Base-by-base conservation (phyloP, 805 yeast genomes). In the Kazachstania viticola region DNA sequence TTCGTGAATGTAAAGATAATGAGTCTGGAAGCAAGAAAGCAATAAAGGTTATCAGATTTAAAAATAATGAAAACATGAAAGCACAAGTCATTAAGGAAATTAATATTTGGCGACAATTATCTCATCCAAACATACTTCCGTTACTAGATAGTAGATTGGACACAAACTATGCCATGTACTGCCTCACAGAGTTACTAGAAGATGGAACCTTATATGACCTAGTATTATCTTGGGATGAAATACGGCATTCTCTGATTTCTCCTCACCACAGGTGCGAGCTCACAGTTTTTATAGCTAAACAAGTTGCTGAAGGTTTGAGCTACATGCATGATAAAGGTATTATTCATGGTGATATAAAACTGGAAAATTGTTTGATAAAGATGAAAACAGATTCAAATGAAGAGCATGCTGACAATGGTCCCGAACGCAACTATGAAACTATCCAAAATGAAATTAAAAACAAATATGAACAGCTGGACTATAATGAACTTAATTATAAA, bases 161-260 rank as follows among this genome's bases (percentile, higher is more conserved):
- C 1, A 64, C 64, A 1, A 61, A 61, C 9, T 47, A 52, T 33
- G 69, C 79, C 2, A 72, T 79, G 21, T 87, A 80, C 53, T 76
- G 94, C 45, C 61, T 85, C 25, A 81, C 83, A 31, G 68, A 74
- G 22, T 61, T 73, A 34, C 69, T 79, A 11, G 62, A 66, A 36
- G 84, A 83, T 21, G 95, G 96, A 0, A 79, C 94, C 0, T 57
- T 87, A 21, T 85, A 76, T 51, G 94, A 83, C 42, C 49, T 77
- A 25, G 88, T 81, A 27, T 53, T 58, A n/a, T 57, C 65, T 17
- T 79, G 91, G 84, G 82, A 82, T 17, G 53, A 60, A 17, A 61
- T 55, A 29, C 49, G 56, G 23, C 38, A 48, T 12, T 43, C 54
- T 2, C 47, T 48, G 12, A 48, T 58, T 15, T 38, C 46, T 7